A percentile compares a stretch with the other conserved stretches of the same genome.
Conservation (phyloP, 768 basidiomycete species). For the Kwoniella europaea region DNA sequence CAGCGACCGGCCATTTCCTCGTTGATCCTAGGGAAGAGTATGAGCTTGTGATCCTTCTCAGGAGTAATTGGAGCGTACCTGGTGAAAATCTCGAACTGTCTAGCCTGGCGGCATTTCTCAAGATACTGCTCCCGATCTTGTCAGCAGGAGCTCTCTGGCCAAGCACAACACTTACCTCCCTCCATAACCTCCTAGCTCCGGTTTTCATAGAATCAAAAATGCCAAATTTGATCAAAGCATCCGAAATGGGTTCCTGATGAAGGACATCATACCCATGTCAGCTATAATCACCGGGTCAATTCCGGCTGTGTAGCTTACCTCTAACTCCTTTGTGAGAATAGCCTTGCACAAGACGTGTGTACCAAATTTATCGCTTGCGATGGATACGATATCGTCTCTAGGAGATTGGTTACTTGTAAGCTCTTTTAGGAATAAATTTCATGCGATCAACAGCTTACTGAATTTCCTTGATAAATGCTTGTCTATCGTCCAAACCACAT, state of each 20-base stretch:
- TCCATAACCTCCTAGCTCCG: conserved; percentile 53
- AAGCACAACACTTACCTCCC: conserved; percentile 38
- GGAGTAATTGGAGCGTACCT: no score
- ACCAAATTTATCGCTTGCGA: conserved; percentile 55
- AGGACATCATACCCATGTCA: no score
- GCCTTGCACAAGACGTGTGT: conserved; percentile 56
- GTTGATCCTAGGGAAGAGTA: conserved; percentile 38
- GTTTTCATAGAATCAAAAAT: conserved; percentile 53
- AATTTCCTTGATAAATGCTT: conserved; percentile 47
- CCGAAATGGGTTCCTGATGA: conserved; percentile 41
- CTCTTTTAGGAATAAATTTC: not conserved
- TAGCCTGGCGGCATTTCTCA: conserved; percentile 43
- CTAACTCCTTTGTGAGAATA: conserved; percentile 45
- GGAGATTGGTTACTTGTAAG: not conserved
- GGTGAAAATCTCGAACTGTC: conserved; percentile 43
- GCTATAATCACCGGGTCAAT: not conserved
- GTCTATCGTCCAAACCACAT: conserved; percentile 37
- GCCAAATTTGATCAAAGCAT: conserved; percentile 45
- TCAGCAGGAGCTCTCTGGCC: not conserved
- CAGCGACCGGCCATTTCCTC: conserved; percentile 47
- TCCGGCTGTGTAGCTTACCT: conserved; percentile 31
- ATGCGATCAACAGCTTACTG: no score
- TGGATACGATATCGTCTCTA: conserved; percentile 49
- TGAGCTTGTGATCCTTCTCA: no score
- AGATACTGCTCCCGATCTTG: conserved; percentile 31